These are phyloP conservation scores for Takashimella tepidaria DNA, from an alignment of 1,284 basidiomycete genomes.

Conservation along the genomic window DNA sequence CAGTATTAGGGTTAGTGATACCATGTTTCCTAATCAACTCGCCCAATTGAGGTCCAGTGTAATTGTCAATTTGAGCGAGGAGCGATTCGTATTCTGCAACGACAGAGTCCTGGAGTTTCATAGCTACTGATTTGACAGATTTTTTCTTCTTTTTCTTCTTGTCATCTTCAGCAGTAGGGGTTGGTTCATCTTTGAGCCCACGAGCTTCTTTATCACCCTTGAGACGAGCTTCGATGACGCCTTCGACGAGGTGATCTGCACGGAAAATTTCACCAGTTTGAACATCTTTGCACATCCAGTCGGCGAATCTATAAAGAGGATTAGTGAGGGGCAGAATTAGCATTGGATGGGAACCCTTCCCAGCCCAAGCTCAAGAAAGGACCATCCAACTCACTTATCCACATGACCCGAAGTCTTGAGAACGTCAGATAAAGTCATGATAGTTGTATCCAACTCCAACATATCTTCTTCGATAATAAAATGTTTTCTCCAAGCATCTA, in stretches of 20 bases:
- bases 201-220: slow-evolving; percentile 92
- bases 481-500: slow-evolving; percentile 94
- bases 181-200: slow-evolving; percentile 56
- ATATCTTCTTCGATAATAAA: slow-evolving; percentile 99
- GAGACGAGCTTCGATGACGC: slow-evolving; percentile 81
- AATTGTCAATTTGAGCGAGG: slow-evolving; percentile 94
- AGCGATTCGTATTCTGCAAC: slow-evolving; percentile 74
- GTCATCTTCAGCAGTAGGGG: slow-evolving; percentile 60
- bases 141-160: slow-evolving; percentile 81
- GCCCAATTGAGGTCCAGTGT: slow-evolving; percentile 81
- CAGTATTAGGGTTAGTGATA: slow-evolving; percentile 86
- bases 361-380: too few species aligned
- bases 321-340: background rate
- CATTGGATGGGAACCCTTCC: too few species aligned
- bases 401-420: slow-evolving; percentile 99
- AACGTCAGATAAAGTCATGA: slow-evolving; percentile 92
- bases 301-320: slow-evolving; percentile 77
- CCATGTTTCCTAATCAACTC: slow-evolving; percentile 76
- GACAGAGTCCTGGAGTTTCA: slow-evolving; percentile 70
- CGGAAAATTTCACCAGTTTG: slow-evolving; percentile 95
- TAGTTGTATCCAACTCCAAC: slow-evolving; percentile 97
- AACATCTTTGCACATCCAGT: slow-evolving; percentile 98
- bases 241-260: slow-evolving; percentile 95
- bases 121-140: slow-evolving; percentile 65
- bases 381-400: slow-evolving; percentile 63